Evolutionary conservation across 2,329 filamentous ascomycete species (phyloP), one percentile per base, ranked within the genome.

Genomic region (Phaeoacremonium minimum): DNA sequence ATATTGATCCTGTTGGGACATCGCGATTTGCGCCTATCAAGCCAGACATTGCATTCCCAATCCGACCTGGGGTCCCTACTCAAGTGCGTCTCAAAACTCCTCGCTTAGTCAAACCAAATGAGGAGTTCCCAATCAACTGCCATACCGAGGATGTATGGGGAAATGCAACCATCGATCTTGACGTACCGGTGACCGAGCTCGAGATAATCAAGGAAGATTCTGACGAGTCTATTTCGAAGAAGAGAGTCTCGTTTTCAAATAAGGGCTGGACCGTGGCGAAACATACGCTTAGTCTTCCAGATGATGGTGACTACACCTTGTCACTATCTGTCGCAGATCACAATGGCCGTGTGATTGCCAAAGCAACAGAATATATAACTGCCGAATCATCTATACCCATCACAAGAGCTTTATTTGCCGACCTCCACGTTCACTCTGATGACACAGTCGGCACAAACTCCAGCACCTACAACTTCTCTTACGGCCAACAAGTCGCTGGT

Each of bases 371-470:
- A n/a, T n/a, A n/a, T n/a, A n/a, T n/a, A n/a, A n/a, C n/a, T n/a
- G n/a, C n/a, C n/a, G n/a, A n/a, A n/a, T n/a, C n/a, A n/a, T n/a
- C n/a, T n/a, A n/a, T n/a, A n/a, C n/a, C n/a, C n/a, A n/a, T n/a
- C n/a, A n/a, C n/a, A n/a, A n/a, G 54, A 2, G 26, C 43, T 0
- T 36, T 59, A 1, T 61, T 53, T 33, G 57, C 52, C 3, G 58
- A 60, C 38, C 50, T 61, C 1, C 58, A 63, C 35, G 57, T 60
- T 4, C 57, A 62, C 43, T 60, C 57, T 0, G 57, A 61, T 32
- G 57, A 60, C 36, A 63, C 57, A 4, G 59, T 63, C 3, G 58
- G 57, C 29, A 61, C 58, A 16, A 58, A 61, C 22, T 50, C 44
- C 2, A 55, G 52, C 2, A 46, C 51, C 2, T 60, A 63, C 44